phyloP scores from a whole-genome alignment of 73 alveolate genomes.

The Paramecium caudatum region DNA sequence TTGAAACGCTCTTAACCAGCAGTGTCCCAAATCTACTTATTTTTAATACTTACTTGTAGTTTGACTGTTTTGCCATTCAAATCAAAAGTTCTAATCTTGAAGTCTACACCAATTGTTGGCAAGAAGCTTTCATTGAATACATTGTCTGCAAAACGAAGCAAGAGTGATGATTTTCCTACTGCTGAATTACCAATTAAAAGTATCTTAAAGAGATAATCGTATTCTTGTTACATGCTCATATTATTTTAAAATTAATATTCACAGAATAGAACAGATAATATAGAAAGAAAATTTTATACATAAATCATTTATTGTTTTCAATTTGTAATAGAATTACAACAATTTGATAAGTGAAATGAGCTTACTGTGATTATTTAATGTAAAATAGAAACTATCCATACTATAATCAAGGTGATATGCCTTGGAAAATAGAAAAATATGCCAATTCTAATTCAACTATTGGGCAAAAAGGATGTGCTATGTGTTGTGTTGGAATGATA shows the following conservation, averaged over 20 bases:
- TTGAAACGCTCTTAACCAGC: constrained; percentile 70
- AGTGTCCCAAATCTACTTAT: constrained; percentile 71
- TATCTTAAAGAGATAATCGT: constrained; percentile 79
- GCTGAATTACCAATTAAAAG: constrained; percentile 78
- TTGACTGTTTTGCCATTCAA: constrained; percentile 59
- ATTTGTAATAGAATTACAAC: too few species aligned
- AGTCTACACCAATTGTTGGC: constrained; percentile 95
- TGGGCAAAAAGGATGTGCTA: too few species aligned
- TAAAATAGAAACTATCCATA: too few species aligned
- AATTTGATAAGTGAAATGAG: too few species aligned
- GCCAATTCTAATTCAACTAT: too few species aligned
- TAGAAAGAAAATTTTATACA: too few species aligned
- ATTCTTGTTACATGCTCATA: constrained; percentile 72
- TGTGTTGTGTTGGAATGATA: too few species aligned
- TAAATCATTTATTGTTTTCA: too few species aligned
- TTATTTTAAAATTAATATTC: background rate
- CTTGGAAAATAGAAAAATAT: too few species aligned
- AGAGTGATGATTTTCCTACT: constrained; percentile 81
- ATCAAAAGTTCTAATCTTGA: constrained; percentile 73
- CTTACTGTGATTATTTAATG: too few species aligned
- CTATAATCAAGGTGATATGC: too few species aligned
- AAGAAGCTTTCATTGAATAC: constrained; percentile 87
- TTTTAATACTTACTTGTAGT: background rate
- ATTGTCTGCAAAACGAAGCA: constrained; percentile 81
- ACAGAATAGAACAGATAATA: constrained; percentile 36